Conservation (phyloP, 495 filamentous ascomycete species). For the Talaromyces wortmannii region DNA sequence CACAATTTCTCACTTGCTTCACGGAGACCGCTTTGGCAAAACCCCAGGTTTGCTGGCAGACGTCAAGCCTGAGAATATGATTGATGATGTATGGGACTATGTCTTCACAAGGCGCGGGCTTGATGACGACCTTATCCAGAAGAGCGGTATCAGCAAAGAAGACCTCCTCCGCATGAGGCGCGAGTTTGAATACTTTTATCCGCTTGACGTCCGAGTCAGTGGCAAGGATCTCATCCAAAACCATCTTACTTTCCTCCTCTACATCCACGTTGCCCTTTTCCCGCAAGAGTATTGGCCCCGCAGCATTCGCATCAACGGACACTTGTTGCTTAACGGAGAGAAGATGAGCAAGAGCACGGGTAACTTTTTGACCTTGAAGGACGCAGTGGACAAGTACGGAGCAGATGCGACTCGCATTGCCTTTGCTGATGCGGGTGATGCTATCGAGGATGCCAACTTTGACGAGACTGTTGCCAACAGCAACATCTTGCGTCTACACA, state of each 20-base stretch:
- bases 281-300: slow-evolving; percentile 78
- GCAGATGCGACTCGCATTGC: slow-evolving; percentile 89
- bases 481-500: slow-evolving; percentile 79
- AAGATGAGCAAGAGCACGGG: slow-evolving; percentile 97
- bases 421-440: slow-evolving; percentile 90
- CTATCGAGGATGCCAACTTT: slow-evolving; percentile 94
- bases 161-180: slow-evolving; percentile 70
- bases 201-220: slow-evolving; percentile 75
- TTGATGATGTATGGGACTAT: slow-evolving; percentile 95
- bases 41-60: slow-evolving; percentile 52
- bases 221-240: slow-evolving; percentile 85
- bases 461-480: slow-evolving; percentile 90
- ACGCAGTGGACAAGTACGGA: slow-evolving; percentile 85
- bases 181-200: slow-evolving; percentile 97
- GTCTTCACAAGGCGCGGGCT: slow-evolving; percentile 67
- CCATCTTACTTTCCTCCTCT: slow-evolving; percentile 94
- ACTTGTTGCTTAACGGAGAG: slow-evolving; percentile 87
- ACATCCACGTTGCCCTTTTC: slow-evolving; percentile 90
- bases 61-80: slow-evolving; percentile 81
- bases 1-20: slow-evolving; percentile 83
- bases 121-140: slow-evolving; percentile 51
- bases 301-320: slow-evolving; percentile 80
- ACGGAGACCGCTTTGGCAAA: slow-evolving; percentile 74
- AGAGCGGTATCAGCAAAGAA: slow-evolving; percentile 63
- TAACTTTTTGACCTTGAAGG: slow-evolving; percentile 89